These are phyloP conservation scores for Oxyria digyna DNA, from an alignment of 148 eudicot genomes.

Conservation along the genomic window DNA sequence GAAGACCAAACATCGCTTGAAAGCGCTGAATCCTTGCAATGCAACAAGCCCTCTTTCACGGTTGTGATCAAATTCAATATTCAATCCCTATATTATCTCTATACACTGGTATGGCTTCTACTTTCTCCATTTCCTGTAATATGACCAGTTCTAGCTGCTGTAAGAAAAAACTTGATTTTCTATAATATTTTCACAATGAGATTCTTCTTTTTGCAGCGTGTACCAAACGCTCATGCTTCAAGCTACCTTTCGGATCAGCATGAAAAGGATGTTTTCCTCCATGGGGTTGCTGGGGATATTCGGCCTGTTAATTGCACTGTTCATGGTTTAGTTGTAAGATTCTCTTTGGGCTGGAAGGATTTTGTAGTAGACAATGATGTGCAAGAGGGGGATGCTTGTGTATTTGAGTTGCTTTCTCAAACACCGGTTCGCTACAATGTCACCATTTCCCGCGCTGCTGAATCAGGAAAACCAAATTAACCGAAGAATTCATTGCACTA, in stretches of 20 bases:
- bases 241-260: neutral
- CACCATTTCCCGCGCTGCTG: neutral
- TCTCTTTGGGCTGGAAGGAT: neutral
- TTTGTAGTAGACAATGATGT: neutral
- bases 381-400: neutral
- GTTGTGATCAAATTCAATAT: neutral
- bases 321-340: neutral
- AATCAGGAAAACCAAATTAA: too few relatives aligned
- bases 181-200: neutral
- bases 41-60: neutral
- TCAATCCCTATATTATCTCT: neutral
- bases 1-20: too few relatives aligned
- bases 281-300: neutral
- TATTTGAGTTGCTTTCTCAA: neutral
- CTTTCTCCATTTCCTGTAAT: neutral
- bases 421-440: neutral
- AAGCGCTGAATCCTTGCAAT: neutral
- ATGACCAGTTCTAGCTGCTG: neutral
- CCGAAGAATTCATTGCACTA: too few relatives aligned
- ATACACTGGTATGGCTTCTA: neutral
- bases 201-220: neutral
- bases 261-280: neutral
- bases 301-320: neutral
- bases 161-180: too few relatives aligned
- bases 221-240: too few relatives aligned